A percentile compares a stretch with the other conserved stretches of the same genome.
phyloP scores from a whole-genome alignment of 2,329 filamentous ascomycete genomes.

The Nemania diffusa region DNA sequence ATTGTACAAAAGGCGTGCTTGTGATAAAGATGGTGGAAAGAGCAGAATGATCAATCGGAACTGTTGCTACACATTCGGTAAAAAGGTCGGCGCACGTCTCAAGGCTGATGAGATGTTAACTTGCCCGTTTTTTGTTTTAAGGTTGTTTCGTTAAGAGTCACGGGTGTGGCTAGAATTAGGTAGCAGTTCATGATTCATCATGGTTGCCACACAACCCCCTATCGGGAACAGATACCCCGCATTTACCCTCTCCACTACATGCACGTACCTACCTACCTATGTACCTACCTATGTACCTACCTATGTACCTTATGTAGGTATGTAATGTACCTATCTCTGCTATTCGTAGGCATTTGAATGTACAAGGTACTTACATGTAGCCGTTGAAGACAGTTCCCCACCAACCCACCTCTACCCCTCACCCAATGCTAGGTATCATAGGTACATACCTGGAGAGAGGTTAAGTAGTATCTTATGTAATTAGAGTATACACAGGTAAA shows the following conservation, averaged over 20 bases:
- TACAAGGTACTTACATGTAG: no score
- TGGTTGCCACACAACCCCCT: slow-evolving; percentile 13
- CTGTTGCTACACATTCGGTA: neutral
- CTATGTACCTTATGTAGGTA: no score
- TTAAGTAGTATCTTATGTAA: no score
- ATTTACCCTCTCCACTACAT: neutral
- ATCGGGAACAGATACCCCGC: slow-evolving; percentile 31
- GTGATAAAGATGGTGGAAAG: slow-evolving; percentile 8
- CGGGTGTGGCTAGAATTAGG: neutral
- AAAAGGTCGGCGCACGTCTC: neutral
- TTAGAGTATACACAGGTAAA: no score
- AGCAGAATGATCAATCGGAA: neutral
- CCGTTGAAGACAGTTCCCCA: slow-evolving; percentile 1
- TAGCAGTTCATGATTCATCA: neutral
- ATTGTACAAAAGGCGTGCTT: slow-evolving; percentile 19
- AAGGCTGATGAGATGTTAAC: neutral
- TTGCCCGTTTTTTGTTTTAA: neutral
- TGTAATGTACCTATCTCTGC: no score
- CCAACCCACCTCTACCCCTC: neutral
- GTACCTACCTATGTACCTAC: no score
- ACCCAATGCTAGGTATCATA: no score
- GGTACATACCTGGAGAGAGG: no score
- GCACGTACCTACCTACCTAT: neutral
- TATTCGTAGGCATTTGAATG: no score
- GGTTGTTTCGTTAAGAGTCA: neutral